phyloP scores from a whole-genome alignment of 2,329 filamentous ascomycete species.

The Cercospora nicotianae region DNA sequence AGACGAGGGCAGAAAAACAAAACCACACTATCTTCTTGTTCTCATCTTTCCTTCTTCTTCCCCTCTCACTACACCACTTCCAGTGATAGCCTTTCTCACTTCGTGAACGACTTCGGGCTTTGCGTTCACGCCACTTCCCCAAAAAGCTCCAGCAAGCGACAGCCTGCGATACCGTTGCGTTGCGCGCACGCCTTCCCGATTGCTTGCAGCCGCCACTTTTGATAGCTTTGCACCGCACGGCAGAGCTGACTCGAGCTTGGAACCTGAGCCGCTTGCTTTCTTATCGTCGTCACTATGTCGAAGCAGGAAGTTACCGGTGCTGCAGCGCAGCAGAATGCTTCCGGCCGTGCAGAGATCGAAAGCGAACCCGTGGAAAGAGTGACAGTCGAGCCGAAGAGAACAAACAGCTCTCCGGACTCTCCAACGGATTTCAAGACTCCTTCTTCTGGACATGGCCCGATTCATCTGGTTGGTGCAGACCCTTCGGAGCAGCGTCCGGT shows the following conservation, averaged over 20 bases:
- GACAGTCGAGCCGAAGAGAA: constrained; percentile 37
- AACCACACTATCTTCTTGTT: constrained; percentile 1
- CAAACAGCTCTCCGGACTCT: constrained; percentile 22
- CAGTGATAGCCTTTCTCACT: constrained; percentile 1
- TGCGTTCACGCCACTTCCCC: constrained; percentile 50
- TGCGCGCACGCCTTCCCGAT: neutral
- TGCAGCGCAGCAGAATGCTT: constrained; percentile 14
- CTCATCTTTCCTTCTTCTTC: constrained; percentile 7
- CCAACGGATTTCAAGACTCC: constrained; percentile 26
- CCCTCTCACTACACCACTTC: constrained; percentile 7
- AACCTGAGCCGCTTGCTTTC: neutral
- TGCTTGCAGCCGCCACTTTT: constrained; percentile 4
- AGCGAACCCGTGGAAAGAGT: constrained; percentile 32
- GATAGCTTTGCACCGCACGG: neutral
- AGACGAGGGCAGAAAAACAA: constrained; percentile 4
- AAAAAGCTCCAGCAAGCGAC: constrained; percentile 48
- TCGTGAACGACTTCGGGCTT: constrained; percentile 58
- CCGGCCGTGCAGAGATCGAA: neutral
- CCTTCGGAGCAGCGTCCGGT: constrained; percentile 32
- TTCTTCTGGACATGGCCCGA: constrained; percentile 38
- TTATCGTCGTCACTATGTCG: constrained; percentile 12
- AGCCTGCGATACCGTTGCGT: neutral
- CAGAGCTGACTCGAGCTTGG: neutral
- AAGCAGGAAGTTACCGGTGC: constrained; percentile 9
- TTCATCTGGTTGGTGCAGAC: constrained; percentile 38